Evolutionary conservation across 495 filamentous ascomycete genomes (phyloP).

Genomic region (Neurospora intermedia): DNA sequence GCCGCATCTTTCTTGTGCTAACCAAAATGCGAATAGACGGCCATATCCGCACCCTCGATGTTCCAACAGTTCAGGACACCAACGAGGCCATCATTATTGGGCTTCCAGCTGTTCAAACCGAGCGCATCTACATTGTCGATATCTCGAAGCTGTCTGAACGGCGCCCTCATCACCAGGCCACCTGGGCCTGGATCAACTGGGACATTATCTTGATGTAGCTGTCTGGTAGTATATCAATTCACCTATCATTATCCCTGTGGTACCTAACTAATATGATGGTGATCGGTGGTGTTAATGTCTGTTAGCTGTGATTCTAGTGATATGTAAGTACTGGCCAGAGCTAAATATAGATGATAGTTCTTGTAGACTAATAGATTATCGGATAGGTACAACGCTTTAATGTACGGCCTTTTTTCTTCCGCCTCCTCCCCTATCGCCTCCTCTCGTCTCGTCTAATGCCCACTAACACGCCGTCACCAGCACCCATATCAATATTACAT

Average conservation of each 20-base stretch:
- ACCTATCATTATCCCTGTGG: neutral
- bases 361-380: too few relatives aligned
- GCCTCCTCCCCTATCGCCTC: too few relatives aligned
- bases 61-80: neutral
- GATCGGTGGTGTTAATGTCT: too few relatives aligned
- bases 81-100: neutral
- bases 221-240: neutral
- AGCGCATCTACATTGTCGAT: neutral
- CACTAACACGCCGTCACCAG: too few relatives aligned
- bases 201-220: neutral
- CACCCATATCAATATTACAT: too few relatives aligned
- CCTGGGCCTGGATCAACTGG: neutral
- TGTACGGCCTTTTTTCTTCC: too few relatives aligned
- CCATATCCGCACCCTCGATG: neutral
- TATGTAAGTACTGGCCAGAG: too few relatives aligned
- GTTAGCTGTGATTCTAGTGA: too few relatives aligned
- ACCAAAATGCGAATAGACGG: neutral
- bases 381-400: too few relatives aligned
- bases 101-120: neutral
- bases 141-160: neutral
- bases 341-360: too few relatives aligned
- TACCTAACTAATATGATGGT: neutral
- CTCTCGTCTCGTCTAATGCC: too few relatives aligned
- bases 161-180: neutral
- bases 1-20: neutral